Conservation (phyloP, 2,329 filamentous ascomycete species). For the Paracorniculantispora psalliotae region DNA sequence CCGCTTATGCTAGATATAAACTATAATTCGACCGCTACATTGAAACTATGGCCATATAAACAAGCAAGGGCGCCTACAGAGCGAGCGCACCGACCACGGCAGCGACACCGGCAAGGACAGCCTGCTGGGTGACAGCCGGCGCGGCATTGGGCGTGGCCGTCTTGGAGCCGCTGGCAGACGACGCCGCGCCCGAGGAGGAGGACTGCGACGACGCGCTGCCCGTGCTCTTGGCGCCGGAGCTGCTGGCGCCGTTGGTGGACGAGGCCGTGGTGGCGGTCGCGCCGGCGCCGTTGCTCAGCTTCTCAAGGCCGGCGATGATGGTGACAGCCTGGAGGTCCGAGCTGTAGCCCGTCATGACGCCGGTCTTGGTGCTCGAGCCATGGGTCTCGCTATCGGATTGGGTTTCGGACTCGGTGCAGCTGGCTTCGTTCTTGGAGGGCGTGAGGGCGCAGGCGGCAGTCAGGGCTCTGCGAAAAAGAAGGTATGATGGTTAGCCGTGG, state of each 20-base stretch:
- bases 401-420: constrained; percentile 19
- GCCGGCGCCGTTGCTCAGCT: constrained; percentile 21
- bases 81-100: constrained; percentile 31
- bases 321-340: constrained; percentile 26
- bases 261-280: constrained; percentile 16
- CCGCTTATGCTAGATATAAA: background rate
- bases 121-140: constrained; percentile 30
- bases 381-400: constrained; percentile 1
- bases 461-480: background rate
- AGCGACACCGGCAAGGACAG: constrained; percentile 30
- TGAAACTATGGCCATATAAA: background rate
- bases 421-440: constrained; percentile 20
- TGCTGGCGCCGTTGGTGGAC: background rate
- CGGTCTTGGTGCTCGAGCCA: constrained; percentile 2
- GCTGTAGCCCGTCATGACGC: constrained; percentile 19
- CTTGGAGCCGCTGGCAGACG: constrained; percentile 16
- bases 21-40: background rate
- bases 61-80: constrained; percentile 21
- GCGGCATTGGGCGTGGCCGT: constrained; percentile 25
- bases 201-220: background rate
- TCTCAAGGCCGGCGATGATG: constrained; percentile 34
- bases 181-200: constrained; percentile 15
- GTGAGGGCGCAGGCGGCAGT: constrained; percentile 22
- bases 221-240: constrained; percentile 9
- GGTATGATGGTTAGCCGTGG: too few species aligned